Percentiles rank a stretch among this genome's conserved stretches.
phyloP scores from a whole-genome alignment of 352 stramenopile species.

The Peronospora destructor region DNA sequence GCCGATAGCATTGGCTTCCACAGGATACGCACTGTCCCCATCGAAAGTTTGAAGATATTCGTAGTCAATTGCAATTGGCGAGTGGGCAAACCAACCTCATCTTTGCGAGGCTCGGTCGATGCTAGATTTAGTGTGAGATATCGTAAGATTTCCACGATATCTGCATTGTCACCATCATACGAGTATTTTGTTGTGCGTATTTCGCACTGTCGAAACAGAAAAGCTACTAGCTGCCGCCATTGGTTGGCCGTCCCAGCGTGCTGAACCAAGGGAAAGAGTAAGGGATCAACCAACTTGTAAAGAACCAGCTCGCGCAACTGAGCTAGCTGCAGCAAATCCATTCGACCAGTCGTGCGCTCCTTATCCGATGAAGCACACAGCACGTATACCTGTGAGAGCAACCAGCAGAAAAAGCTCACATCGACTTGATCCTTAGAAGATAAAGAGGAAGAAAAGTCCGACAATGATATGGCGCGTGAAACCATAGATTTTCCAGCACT shows the following conservation, averaged over 20 bases:
- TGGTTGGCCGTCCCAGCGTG: conserved; percentile 30
- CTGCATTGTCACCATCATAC: conserved; percentile 14
- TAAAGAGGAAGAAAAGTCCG: too few species aligned
- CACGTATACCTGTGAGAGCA: too few species aligned
- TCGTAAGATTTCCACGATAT: conserved; percentile 56
- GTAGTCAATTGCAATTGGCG: conserved; percentile 29
- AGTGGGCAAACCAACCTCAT: conserved; percentile 13
- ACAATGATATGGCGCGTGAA: too few species aligned
- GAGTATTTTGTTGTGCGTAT: conserved; percentile 8
- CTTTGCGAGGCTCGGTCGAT: conserved; percentile 25
- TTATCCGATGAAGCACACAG: too few species aligned
- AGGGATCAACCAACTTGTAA: too few species aligned
- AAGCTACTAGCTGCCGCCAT: conserved; percentile 62
- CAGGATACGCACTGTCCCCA: conserved; percentile 54
- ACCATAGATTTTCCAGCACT: too few species aligned
- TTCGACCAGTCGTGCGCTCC: too few species aligned
- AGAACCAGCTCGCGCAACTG: too few species aligned
- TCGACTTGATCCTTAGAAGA: too few species aligned
- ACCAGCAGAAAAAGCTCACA: too few species aligned
- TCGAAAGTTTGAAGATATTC: conserved; percentile 44
- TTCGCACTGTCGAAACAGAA: conserved; percentile 50
- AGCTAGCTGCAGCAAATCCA: too few species aligned
- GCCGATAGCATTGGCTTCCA: conserved; percentile 55
- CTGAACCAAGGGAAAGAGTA: conserved; percentile 44
- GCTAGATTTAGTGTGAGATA: conserved; percentile 50